A percentile compares a stretch with the other conserved stretches of the same genome.
phyloP scores from a whole-genome alignment of 2,329 filamentous ascomycete genomes.

The Daldinia sp. region DNA sequence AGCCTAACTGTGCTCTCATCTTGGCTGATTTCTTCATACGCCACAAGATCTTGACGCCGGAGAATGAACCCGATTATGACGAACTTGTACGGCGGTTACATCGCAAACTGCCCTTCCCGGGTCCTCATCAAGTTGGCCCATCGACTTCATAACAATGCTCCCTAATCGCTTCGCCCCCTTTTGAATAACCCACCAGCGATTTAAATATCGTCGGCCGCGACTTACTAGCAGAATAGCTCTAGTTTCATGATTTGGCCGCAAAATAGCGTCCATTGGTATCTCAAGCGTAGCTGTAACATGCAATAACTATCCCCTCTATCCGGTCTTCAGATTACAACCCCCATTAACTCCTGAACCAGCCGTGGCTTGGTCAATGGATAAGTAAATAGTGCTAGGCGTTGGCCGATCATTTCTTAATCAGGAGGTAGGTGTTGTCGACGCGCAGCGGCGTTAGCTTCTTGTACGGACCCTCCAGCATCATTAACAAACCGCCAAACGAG shows the following conservation, averaged over 20 bases:
- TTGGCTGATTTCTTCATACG: conserved; percentile 90
- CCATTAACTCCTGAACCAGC: conserved; percentile 22
- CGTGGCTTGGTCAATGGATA: conserved; percentile 13
- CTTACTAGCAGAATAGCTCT: conserved; percentile 15
- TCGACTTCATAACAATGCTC: conserved; percentile 21
- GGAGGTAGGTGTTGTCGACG: conserved; percentile 92
- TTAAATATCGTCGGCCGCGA: background rate
- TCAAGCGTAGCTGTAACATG: conserved; percentile 20
- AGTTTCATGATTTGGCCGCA: conserved; percentile 4
- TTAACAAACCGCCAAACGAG: conserved; percentile 90
- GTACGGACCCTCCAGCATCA: conserved; percentile 92
- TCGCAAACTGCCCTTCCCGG: conserved; percentile 81
- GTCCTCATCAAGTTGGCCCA: conserved; percentile 59
- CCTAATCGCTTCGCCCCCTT: background rate
- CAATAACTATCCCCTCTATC: conserved; percentile 13
- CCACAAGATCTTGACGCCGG: conserved; percentile 79
- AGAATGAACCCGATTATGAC: conserved; percentile 80
- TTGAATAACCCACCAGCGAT: conserved; percentile 1
- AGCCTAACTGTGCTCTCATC: conserved; percentile 89
- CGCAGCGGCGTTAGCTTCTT: conserved; percentile 92
- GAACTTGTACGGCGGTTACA: conserved; percentile 81
- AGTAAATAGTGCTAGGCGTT: background rate
- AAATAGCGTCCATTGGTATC: conserved; percentile 26
- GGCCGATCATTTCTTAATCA: conserved; percentile 80
- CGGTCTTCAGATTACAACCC: conserved; percentile 10